phyloP scores from a whole-genome alignment of 495 filamentous ascomycete genomes.

The Penicillium chermesinum region DNA sequence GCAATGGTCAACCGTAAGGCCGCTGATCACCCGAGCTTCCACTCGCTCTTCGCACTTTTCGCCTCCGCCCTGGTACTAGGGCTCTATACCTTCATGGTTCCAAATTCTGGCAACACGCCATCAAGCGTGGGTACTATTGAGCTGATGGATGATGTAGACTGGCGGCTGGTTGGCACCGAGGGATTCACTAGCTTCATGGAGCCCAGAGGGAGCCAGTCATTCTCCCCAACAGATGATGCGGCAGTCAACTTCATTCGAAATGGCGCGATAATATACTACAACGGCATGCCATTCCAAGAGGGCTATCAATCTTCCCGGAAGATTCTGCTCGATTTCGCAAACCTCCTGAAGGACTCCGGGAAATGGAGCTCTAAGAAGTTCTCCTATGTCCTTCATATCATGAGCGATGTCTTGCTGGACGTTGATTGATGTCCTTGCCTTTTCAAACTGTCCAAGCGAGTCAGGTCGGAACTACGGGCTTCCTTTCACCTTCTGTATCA shows the following conservation, averaged over 20 bases:
- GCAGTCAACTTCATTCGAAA: constrained; percentile 48
- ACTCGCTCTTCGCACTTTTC: constrained; percentile 45
- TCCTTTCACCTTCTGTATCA: no score
- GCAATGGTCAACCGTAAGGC: constrained; percentile 46
- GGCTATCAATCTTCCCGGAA: constrained; percentile 47
- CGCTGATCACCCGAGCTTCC: constrained; percentile 45
- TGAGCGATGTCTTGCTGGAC: constrained; percentile 51
- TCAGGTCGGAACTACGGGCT: no score
- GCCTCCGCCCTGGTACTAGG: constrained; percentile 47
- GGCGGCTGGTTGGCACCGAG: constrained; percentile 39
- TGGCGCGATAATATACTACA: constrained; percentile 44
- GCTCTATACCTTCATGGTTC: constrained; percentile 48
- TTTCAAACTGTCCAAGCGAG: no score
- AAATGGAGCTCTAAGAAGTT: constrained; percentile 48
- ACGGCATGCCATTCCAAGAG: constrained; percentile 41
- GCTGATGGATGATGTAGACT: constrained; percentile 47
- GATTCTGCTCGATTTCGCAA: constrained; percentile 47
- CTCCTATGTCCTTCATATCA: constrained; percentile 46
- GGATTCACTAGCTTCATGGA: constrained; percentile 41
- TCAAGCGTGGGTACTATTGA: constrained; percentile 38
- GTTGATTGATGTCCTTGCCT: constrained; percentile 28
- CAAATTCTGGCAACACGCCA: constrained; percentile 21
- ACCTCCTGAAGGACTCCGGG: constrained; percentile 47
- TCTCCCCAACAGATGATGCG: constrained; percentile 29
- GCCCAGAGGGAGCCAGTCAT: constrained; percentile 28